Evolutionary conservation across 1,284 basidiomycete species (phyloP), one percentile per base, ranked within the genome.

Genomic region (Amanita bisporigera): DNA sequence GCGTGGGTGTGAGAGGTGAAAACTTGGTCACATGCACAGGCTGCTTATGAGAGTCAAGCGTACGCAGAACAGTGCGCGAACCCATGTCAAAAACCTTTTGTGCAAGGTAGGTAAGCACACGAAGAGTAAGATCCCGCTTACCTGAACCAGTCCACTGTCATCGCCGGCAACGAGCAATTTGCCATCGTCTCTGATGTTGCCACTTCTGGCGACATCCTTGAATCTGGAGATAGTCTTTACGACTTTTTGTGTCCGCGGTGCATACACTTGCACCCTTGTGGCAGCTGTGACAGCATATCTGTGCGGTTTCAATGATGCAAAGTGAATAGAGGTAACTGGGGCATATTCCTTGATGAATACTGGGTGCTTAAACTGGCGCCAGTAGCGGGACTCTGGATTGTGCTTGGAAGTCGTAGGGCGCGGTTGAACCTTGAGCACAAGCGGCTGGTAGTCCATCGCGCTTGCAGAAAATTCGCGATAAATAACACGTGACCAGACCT

Each of bases 161-260:
- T 98, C 96, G 65, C 96, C 97, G 0, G 97, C 97, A 0, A 98
- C 93, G 33, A 99, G 88, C 45, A 99, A 87, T 78, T 97, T 98
- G 31, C 97, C 98, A 79, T 99, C 98, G 62, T 87, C 87, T 64
- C 98, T 88, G 67, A 98, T 96, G 74, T 88, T 87, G 15, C 91
- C 96, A 72, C 93, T 92, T 67, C 96, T 85, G 2, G 97, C 97
- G 38, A 97, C 92, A 76, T 99, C 97, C 79, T 98, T 98, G 83
- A 99, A 99, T 40, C 98, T 85, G 33, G 96, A 93, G 68, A 99
- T 96, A 0, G 95, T 98, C 84, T 99, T 99, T 19, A 92, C 93
- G 49, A 98, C 90, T 78, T 97, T 96, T 79, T 97, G 95, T 10
- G 97, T 99, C 68, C 94, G 90, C 40, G 96, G 96, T 19, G 95